A percentile compares a stretch with the other conserved stretches of the same genome.
phyloP scores from a whole-genome alignment of 2,329 filamentous ascomycete species.

The Cladosporium phlei region DNA sequence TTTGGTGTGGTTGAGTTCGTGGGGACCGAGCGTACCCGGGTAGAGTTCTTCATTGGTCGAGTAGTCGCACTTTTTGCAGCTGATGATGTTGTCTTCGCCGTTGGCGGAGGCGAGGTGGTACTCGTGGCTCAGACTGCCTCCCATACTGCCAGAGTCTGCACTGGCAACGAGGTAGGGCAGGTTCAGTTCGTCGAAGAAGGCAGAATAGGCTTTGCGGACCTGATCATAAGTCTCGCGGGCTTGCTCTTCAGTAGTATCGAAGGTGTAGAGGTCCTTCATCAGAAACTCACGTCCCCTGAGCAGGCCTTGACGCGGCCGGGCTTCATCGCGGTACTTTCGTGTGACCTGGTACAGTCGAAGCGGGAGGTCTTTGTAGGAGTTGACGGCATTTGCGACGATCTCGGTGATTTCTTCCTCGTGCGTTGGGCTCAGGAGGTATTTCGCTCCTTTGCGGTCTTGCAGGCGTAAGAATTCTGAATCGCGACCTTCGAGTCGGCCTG shows the following conservation, averaged over 20 bases:
- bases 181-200: conserved; percentile 76
- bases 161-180: conserved; percentile 79
- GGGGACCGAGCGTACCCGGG: not conserved
- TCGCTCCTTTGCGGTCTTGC: conserved; percentile 68
- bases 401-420: conserved; percentile 95
- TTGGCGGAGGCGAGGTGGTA: conserved; percentile 77
- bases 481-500: conserved; percentile 64
- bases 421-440: conserved; percentile 79
- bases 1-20: not conserved
- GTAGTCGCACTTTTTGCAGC: conserved; percentile 68
- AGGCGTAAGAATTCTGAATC: conserved; percentile 68
- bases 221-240: conserved; percentile 75
- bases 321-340: conserved; percentile 91
- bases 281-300: conserved; percentile 84
- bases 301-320: conserved; percentile 79
- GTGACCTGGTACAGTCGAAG: conserved; percentile 86
- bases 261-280: conserved; percentile 99
- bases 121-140: conserved; percentile 87
- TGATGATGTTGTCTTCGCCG: conserved; percentile 81
- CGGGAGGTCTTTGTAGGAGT: conserved; percentile 82
- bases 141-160: conserved; percentile 94
- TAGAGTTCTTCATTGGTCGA: conserved; percentile 81
- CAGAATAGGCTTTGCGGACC: conserved; percentile 68
- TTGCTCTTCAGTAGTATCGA: conserved; percentile 64
- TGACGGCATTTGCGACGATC: conserved; percentile 66